These are phyloP conservation scores for Berberis vulgaris DNA, from an alignment of 164 flowering plant genomes.

Conservation along the genomic window DNA sequence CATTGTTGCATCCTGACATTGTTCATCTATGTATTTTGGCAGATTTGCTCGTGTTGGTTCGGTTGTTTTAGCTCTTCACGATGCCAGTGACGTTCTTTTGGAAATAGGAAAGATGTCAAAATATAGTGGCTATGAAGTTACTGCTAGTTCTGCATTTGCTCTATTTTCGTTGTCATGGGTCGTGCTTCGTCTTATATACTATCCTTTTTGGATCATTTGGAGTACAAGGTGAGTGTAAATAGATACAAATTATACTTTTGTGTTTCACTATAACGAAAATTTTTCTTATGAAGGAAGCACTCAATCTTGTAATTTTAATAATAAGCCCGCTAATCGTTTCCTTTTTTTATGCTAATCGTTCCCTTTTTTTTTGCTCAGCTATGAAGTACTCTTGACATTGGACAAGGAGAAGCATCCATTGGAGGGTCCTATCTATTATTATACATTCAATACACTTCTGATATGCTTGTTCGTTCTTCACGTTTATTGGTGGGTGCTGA, in stretches of 20 bases:
- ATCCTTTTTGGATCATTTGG: slow-evolving; percentile 85
- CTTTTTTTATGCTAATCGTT: neutral
- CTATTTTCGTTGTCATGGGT: slow-evolving; percentile 75
- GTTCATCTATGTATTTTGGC: slow-evolving; percentile 14
- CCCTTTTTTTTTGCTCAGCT: slow-evolving; percentile 38
- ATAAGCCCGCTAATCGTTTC: neutral
- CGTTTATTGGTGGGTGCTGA: slow-evolving; percentile 89
- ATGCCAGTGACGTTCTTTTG: slow-evolving; percentile 86
- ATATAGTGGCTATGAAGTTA: slow-evolving; percentile 61
- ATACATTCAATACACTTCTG: slow-evolving; percentile 73
- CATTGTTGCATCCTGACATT: neutral
- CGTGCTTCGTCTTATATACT: slow-evolving; percentile 78
- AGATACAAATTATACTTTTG: neutral
- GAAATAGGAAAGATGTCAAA: slow-evolving; percentile 94
- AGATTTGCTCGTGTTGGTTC: slow-evolving; percentile 95
- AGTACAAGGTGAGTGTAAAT: slow-evolving; percentile 63
- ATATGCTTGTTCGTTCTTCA: slow-evolving; percentile 80
- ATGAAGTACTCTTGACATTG: slow-evolving; percentile 57
- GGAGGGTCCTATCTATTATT: slow-evolving; percentile 82
- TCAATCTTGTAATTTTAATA: no score
- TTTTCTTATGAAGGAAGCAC: no score
- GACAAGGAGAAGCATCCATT: slow-evolving; percentile 55
- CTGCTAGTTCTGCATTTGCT: slow-evolving; percentile 67
- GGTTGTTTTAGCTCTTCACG: slow-evolving; percentile 90
- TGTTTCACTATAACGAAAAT: no score